Evolutionary conservation across 495 filamentous ascomycete species (phyloP).

Genomic region (Penicillium canariense): DNA sequence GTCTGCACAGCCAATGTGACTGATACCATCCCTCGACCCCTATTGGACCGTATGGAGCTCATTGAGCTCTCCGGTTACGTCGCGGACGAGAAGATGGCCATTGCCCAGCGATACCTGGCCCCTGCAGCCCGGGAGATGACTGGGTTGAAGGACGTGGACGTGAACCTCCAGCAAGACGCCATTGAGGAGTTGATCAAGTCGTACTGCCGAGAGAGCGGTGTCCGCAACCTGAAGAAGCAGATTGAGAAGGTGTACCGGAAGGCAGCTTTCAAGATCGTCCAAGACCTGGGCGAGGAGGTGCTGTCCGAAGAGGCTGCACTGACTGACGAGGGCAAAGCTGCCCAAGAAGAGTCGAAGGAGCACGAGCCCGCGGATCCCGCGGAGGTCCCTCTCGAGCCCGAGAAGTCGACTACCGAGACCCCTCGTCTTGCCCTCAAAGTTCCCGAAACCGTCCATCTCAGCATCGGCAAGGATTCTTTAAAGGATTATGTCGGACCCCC

Average conservation of each 20-base stretch:
- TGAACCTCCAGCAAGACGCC: constrained; percentile 75
- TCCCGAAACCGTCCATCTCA: constrained; percentile 82
- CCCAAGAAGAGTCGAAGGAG: constrained; percentile 67
- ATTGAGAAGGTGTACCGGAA: constrained; percentile 99
- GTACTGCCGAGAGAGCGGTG: constrained; percentile 95
- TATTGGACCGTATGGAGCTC: constrained; percentile 97
- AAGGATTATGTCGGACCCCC: constrained; percentile 98
- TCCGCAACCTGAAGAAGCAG: constrained; percentile 98
- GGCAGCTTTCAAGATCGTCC: constrained; percentile 93
- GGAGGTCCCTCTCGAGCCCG: constrained; percentile 57
- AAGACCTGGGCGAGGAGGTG: constrained; percentile 86
- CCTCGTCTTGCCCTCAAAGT: constrained; percentile 82
- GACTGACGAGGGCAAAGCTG: constrained; percentile 85
- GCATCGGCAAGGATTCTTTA: constrained; percentile 83
- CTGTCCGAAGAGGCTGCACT: constrained; percentile 79
- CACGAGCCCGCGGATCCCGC: constrained; percentile 56
- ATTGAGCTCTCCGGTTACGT: constrained; percentile 97
- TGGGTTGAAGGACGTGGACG: constrained; percentile 87
- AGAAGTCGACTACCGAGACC: constrained; percentile 67
- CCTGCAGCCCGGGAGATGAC: constrained; percentile 88
- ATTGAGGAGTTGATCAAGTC: constrained; percentile 97
- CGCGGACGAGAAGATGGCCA: constrained; percentile 98
- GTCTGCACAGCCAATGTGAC: constrained; percentile 99
- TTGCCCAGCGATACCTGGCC: constrained; percentile 88
- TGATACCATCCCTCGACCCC: constrained; percentile 92